phyloP scores from a whole-genome alignment of 192 early-diverging fungal genomes.

The Entomortierella chlamydospora region DNA sequence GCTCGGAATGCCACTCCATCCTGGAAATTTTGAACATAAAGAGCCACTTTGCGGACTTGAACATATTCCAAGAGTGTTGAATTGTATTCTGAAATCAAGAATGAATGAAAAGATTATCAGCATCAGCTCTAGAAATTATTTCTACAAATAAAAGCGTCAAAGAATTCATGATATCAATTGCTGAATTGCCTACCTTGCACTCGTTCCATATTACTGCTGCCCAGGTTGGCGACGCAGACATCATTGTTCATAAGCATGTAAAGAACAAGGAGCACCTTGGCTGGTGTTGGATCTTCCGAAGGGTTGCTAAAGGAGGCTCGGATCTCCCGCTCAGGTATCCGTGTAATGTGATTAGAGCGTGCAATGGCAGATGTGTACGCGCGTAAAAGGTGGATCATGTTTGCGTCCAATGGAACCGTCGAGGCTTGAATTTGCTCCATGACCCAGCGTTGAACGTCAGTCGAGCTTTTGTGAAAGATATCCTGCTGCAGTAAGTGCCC shows the following conservation, averaged over 20 bases:
- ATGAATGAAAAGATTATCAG: background rate
- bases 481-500: slow-evolving; percentile 35
- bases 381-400: slow-evolving; percentile 45
- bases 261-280: slow-evolving; percentile 37
- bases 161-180: too few species aligned
- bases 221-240: slow-evolving; percentile 14
- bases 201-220: slow-evolving; percentile 12
- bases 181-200: slow-evolving; percentile 24
- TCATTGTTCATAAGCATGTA: slow-evolving; percentile 54
- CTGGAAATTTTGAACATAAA: slow-evolving; percentile 44
- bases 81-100: slow-evolving; percentile 26
- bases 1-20: slow-evolving; percentile 38
- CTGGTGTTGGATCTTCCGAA: slow-evolving; percentile 29
- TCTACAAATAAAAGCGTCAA: too few species aligned
- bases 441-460: slow-evolving; percentile 41
- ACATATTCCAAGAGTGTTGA: slow-evolving; percentile 27
- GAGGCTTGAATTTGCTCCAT: slow-evolving; percentile 34
- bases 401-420: slow-evolving; percentile 35
- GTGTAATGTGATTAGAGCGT: slow-evolving; percentile 23
- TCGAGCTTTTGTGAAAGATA: slow-evolving; percentile 31
- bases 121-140: too few species aligned
- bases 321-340: slow-evolving; percentile 40
- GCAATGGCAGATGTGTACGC: slow-evolving; percentile 38
- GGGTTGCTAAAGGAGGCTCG: slow-evolving; percentile 28
- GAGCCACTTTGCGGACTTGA: slow-evolving; percentile 41